phyloP scores from a whole-genome alignment of 2,329 filamentous ascomycete genomes.

The Basipetospora sp. region DNA sequence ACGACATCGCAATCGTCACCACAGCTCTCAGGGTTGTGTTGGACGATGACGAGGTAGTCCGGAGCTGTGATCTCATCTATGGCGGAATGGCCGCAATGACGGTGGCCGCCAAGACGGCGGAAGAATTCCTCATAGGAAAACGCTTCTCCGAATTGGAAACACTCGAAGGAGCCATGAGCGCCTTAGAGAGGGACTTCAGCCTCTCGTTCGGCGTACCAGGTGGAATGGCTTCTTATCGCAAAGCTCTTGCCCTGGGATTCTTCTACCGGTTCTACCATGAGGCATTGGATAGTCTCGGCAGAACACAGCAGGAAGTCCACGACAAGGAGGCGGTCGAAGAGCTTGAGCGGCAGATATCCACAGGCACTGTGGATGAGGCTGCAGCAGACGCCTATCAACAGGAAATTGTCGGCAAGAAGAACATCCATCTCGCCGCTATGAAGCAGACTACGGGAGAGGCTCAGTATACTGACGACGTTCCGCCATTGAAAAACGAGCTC shows the following conservation, averaged over 20 bases:
- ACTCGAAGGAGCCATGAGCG: constrained; percentile 77
- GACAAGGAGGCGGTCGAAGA: constrained; percentile 69
- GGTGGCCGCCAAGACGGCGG: constrained; percentile 67
- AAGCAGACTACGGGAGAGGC: constrained; percentile 91
- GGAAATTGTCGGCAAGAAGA: constrained; percentile 71
- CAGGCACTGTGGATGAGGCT: constrained; percentile 61
- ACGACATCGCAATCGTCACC: constrained; percentile 96
- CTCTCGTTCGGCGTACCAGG: constrained; percentile 81
- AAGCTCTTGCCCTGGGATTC: constrained; percentile 78
- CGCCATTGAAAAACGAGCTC: constrained; percentile 70
- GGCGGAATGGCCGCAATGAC: constrained; percentile 92
- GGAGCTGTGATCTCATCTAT: constrained; percentile 68
- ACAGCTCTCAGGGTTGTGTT: constrained; percentile 65
- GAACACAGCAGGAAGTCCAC: constrained; percentile 10
- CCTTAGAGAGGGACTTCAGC: constrained; percentile 79
- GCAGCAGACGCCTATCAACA: constrained; percentile 66
- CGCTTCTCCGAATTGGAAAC: constrained; percentile 67
- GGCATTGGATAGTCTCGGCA: constrained; percentile 49
- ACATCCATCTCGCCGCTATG: constrained; percentile 74
- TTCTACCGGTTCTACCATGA: constrained; percentile 98
- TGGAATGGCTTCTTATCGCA: constrained; percentile 93
- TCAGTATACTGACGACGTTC: constrained; percentile 93
- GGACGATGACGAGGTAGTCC: constrained; percentile 52
- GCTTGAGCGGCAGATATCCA: constrained; percentile 71
- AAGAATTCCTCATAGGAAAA: constrained; percentile 60